Base-by-base conservation (phyloP, 1,284 basidiomycete genomes). In the Cryptococcus sp. region DNA sequence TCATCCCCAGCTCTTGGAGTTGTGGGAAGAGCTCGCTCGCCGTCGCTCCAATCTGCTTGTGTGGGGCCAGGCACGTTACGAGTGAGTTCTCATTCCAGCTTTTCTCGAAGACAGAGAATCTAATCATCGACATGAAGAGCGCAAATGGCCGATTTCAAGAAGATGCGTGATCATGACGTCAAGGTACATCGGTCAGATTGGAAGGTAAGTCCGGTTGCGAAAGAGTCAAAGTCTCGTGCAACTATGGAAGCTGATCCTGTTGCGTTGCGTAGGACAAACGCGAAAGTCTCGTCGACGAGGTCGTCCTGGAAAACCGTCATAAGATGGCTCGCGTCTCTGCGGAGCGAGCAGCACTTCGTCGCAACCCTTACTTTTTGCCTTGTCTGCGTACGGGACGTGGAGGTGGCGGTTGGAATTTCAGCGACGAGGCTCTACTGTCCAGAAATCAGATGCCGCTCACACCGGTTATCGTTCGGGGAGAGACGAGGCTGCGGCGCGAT, bases 11-110 rank as follows among this genome's bases (percentile, higher is more conserved):
- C 54, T 74, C 17, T 11, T 71, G 17, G 55, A 40, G 23, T 54
- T 77, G 19, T 67, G 66, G 55, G 62, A 63, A 1, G 71, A 75
- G 52, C 56, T 71, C n/a, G 68, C 69, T 27, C 48, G 53, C 6
- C 51, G 72, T 17, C 54, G 54, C 17, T 60, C 65, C 22, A 11
- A 54, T 5, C 61, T 66, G 42, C 45, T 67, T 10, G 43, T 27
- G 10, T 60, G 60, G 49, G 47, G 60, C 4, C 61, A 65, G 20
- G 59, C 55, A 5, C 55, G 67, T n/a, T 35, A 65, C 13, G 43
- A 61, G 67, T 70, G 52, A 62, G 68, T 62, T 1, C 8, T 19
- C 41, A 35, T 35, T 10, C 23, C 20, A 20, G 17, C 11, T 45
- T n/a, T 4, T 11, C 20, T 15, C 20, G 19, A 22, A 19, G 30